Evolutionary conservation across 257 asterid genomes (phyloP).

Genomic region (Echium plantagineum): DNA sequence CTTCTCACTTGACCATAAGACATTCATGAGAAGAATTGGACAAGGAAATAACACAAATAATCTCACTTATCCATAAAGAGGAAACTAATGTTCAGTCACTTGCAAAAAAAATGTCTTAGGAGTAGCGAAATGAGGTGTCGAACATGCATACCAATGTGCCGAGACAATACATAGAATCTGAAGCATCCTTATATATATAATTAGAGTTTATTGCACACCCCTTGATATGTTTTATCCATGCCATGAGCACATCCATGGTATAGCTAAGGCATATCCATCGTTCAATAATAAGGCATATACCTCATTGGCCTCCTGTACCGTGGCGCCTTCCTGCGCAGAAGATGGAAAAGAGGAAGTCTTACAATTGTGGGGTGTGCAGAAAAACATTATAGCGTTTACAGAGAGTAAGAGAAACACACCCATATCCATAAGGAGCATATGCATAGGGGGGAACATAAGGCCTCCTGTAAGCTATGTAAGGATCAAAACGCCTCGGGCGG

Average conservation of each 20-base stretch:
- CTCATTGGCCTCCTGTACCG: constrained; percentile 81
- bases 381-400: background rate
- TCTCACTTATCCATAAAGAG: background rate
- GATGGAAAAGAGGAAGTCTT: background rate
- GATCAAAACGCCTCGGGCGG: constrained; percentile 64
- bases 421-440: constrained; percentile 77
- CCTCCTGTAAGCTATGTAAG: constrained; percentile 55
- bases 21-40: no score
- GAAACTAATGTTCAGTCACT: background rate
- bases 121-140: background rate
- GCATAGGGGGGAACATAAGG: constrained; percentile 66
- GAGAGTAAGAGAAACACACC: constrained; percentile 26
- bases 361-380: background rate
- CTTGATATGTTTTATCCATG: background rate
- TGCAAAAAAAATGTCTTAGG: background rate
- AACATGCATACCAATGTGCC: background rate
- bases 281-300: constrained; percentile 74
- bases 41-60: no score
- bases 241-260: no score
- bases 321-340: constrained; percentile 62
- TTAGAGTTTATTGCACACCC: background rate
- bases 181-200: background rate
- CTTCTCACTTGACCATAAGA: no score
- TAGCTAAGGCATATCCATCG: background rate
- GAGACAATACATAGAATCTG: background rate